Conservation (phyloP, 768 basidiomycete species). For the Pilatotrama ljubarskyi region DNA sequence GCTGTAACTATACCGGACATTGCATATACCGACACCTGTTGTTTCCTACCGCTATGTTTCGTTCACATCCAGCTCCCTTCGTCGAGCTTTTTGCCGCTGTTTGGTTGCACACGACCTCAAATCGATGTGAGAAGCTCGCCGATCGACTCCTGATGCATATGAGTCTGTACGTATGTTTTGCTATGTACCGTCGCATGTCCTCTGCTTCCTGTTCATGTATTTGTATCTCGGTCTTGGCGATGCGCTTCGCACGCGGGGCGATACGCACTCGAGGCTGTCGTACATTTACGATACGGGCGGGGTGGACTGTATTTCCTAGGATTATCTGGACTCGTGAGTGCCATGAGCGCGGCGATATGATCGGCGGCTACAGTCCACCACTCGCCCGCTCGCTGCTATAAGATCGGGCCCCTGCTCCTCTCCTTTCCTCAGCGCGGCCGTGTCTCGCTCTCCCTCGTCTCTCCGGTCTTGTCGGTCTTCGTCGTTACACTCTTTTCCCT, state of each 20-base stretch:
- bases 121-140: no score
- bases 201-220: no score
- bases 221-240: no score
- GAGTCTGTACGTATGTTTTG: no score
- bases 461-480: not conserved
- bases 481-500: not conserved
- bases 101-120: not conserved
- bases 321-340: not conserved
- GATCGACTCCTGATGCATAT: no score
- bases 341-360: not conserved
- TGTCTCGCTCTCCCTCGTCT: not conserved
- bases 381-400: not conserved
- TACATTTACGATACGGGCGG: no score
- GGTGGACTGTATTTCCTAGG: not conserved
- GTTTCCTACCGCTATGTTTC: not conserved
- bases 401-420: not conserved
- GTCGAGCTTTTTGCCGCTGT: not conserved
- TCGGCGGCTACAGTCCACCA: not conserved
- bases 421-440: not conserved
- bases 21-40: conserved; percentile 9
- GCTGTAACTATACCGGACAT: conserved; percentile 14
- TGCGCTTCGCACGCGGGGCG: no score
- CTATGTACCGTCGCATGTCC: no score
- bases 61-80: not conserved
- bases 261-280: no score